Base-by-base conservation (phyloP, 2,329 filamentous ascomycete species). In the Fusarium penzigii region DNA sequence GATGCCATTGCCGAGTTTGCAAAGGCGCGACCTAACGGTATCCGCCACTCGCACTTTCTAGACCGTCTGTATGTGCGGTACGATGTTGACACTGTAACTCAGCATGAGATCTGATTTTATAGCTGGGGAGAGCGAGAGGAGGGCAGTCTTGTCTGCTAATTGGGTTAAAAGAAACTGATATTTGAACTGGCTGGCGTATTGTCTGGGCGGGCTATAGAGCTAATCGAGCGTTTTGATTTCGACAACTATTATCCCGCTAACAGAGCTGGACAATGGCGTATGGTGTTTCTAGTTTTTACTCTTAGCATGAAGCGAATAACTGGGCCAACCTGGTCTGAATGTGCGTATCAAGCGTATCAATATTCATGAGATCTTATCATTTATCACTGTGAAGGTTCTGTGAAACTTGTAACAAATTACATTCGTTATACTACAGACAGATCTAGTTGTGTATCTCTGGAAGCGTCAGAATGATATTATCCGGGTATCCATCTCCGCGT, bases 41-140 rank as follows among this genome's bases (percentile, higher is more conserved):
- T 97, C 64, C 85, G 89, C 48, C 93, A 97, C 70, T 86, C 85
- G 16, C 90, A 97, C 70, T 97, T 97, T 64, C 78, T 93, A 55
- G 90, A 97, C 67, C 85, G 87, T 55, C 72, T 97, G 36, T 91
- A 87, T 71, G 85, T 95, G 56, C 80, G 91, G 56, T 96, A 96
- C 69, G 68, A 70, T 29, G 59, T 72, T 39, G 65, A 71, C 32
- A 46, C 55, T 17, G 48, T 43, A 29, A 43, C 49, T 39, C 40
- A 49, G 17, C 39, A 39, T 5, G 36, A 42, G 29, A 17, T 29
- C 20, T 47, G 54, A 54, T 17, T 20, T 8, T n/a, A 39, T 5
- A 13, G 38, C 6, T 2, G 10, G 11, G 5, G 5, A 29, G 11
- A 14, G 4, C 10, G 6, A 20, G 39, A 41, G 32, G 29, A 49